Evolutionary conservation across 2,329 filamentous ascomycete species (phyloP).

Genomic region (Hortaea sp.): DNA sequence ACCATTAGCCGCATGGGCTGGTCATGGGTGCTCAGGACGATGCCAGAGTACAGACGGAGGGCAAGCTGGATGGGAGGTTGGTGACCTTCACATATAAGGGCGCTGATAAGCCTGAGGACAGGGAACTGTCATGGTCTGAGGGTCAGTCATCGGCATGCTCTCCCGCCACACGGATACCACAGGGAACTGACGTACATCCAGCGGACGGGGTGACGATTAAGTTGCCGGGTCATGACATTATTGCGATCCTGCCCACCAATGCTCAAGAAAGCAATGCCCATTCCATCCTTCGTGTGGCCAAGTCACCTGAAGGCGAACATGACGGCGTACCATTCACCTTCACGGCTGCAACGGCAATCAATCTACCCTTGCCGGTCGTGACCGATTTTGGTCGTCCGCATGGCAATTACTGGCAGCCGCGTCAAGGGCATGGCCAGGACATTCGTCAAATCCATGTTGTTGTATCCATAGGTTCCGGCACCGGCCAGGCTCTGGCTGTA

Average conservation of each 20-base stretch:
- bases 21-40: too few species aligned
- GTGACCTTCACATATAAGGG: constrained; percentile 18
- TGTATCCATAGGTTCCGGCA: constrained; percentile 37
- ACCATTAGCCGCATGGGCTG: too few species aligned
- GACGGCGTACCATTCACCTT: too few species aligned
- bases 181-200: too few species aligned
- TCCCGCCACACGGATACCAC: too few species aligned
- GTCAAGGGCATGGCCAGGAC: not conserved
- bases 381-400: not conserved
- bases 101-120: constrained; percentile 8
- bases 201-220: too few species aligned
- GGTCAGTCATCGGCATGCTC: constrained; percentile 1
- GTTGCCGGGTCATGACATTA: too few species aligned
- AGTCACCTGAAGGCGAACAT: too few species aligned
- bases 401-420: not conserved
- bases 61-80: constrained; percentile 16
- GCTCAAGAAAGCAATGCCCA: too few species aligned
- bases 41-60: constrained; percentile 4
- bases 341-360: not conserved
- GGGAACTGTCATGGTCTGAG: constrained; percentile 13
- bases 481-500: constrained; percentile 29
- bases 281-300: too few species aligned
- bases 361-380: not conserved
- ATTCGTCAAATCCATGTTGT: constrained; percentile 30
- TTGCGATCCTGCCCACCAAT: too few species aligned